Percentiles rank a stretch among this genome's conserved stretches.
phyloP scores from a whole-genome alignment of 495 filamentous ascomycete genomes.

The Trichoderma erinaceum region DNA sequence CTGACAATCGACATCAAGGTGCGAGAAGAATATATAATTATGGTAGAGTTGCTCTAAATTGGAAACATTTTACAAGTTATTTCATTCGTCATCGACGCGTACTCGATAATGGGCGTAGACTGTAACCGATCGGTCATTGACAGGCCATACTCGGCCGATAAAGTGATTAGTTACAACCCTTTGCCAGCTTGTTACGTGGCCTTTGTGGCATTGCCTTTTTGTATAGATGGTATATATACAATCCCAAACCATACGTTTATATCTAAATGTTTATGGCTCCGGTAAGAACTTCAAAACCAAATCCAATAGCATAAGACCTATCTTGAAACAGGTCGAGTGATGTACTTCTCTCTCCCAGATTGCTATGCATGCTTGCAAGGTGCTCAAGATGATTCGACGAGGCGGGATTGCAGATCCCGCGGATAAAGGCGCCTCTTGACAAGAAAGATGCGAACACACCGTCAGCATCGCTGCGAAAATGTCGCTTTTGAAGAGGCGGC shows the following conservation, averaged over 20 bases:
- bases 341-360: neutral
- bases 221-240: too few relatives aligned
- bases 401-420: neutral
- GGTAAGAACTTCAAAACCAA: neutral
- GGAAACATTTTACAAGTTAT: too few relatives aligned
- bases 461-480: neutral
- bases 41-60: neutral
- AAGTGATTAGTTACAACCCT: neutral
- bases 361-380: neutral
- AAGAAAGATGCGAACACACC: neutral
- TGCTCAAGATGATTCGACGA: neutral
- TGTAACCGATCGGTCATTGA: neutral
- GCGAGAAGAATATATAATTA: neutral
- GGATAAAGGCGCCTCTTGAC: neutral
- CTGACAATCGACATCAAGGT: neutral
- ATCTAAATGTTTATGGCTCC: neutral
- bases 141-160: neutral
- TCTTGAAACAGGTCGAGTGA: neutral
- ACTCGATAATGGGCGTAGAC: too few relatives aligned
- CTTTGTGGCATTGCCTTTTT: too few relatives aligned
- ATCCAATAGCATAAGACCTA: neutral
- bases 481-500: neutral
- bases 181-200: too few relatives aligned
- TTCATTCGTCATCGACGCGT: too few relatives aligned
- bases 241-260: too few relatives aligned